These are phyloP conservation scores for Venustampulla echinocandica DNA, from an alignment of 495 filamentous ascomycete species.

Conservation along the genomic window DNA sequence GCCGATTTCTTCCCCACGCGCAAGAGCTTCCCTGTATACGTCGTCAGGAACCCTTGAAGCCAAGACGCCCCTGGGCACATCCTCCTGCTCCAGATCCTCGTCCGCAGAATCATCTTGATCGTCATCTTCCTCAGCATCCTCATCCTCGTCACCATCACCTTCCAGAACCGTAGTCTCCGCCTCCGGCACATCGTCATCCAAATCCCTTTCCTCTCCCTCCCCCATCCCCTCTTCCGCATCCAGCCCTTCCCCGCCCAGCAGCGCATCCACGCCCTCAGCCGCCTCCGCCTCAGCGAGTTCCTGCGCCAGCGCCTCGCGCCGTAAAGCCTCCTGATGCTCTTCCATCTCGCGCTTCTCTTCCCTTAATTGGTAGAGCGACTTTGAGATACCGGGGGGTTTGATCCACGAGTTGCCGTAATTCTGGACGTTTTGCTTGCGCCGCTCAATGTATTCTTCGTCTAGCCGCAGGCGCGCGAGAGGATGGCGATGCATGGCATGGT, in stretches of 20 bases:
- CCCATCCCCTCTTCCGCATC: slow-evolving; percentile 32
- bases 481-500: slow-evolving; percentile 32
- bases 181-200: slow-evolving; percentile 62
- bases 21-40: slow-evolving; percentile 38
- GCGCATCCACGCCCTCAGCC: slow-evolving; percentile 37
- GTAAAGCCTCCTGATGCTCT: slow-evolving; percentile 63
- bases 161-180: slow-evolving; percentile 41
- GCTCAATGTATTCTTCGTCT: slow-evolving; percentile 60
- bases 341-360: slow-evolving; percentile 74
- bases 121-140: slow-evolving; percentile 36
- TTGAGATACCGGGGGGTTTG: slow-evolving; percentile 62
- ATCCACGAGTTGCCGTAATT: slow-evolving; percentile 74
- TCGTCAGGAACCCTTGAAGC: slow-evolving; percentile 33
- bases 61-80: slow-evolving; percentile 24
- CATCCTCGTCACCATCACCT: slow-evolving; percentile 40
- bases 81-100: slow-evolving; percentile 27
- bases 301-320: slow-evolving; percentile 58
- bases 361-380: slow-evolving; percentile 66
- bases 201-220: slow-evolving; percentile 33
- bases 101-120: slow-evolving; percentile 37
- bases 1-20: slow-evolving; percentile 33
- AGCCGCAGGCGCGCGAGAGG: slow-evolving; percentile 51
- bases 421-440: slow-evolving; percentile 61
- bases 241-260: slow-evolving; percentile 54
- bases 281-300: slow-evolving; percentile 49